Conservation (phyloP, 2,329 filamentous ascomycete genomes). For the Hypomyces rosellus region DNA sequence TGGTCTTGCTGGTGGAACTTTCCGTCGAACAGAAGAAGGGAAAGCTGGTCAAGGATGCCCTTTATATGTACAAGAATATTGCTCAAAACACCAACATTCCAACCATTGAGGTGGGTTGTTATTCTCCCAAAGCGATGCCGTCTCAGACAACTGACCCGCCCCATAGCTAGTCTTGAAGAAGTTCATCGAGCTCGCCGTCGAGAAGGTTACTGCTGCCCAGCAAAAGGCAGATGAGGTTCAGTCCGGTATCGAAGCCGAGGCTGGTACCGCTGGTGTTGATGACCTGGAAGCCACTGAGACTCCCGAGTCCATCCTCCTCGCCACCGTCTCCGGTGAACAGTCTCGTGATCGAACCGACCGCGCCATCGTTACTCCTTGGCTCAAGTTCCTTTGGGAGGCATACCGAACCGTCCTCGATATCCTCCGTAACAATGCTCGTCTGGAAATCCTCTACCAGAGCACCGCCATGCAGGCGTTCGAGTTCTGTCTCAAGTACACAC, state of each 20-base stretch:
- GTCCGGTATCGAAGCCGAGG: conserved; percentile 70
- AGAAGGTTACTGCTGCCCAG: conserved; percentile 94
- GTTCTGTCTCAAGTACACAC: conserved; percentile 95
- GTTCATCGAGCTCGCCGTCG: conserved; percentile 94
- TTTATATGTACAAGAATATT: conserved; percentile 99
- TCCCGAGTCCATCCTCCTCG: conserved; percentile 93
- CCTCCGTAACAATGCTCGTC: conserved; percentile 94
- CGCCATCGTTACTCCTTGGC: conserved; percentile 96
- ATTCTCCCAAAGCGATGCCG: too few species aligned
- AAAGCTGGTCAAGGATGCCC: conserved; percentile 95
- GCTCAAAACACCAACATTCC: conserved; percentile 98
- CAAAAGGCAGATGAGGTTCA: conserved; percentile 94
- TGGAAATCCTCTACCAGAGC: conserved; percentile 97
- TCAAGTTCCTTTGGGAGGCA: conserved; percentile 99
- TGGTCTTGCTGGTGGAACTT: conserved; percentile 94
- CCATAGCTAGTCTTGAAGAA: conserved; percentile 80
- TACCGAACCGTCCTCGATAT: conserved; percentile 98
- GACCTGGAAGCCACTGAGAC: conserved; percentile 97
- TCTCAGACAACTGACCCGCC: conserved; percentile 12
- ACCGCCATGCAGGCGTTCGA: conserved; percentile 98
- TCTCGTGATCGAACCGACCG: conserved; percentile 95
- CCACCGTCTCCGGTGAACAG: conserved; percentile 96
- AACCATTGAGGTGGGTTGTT: conserved; percentile 74
- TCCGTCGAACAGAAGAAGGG: conserved; percentile 97
- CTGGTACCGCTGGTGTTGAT: conserved; percentile 65